These are phyloP conservation scores for Pseudocohnilembus persalinus DNA, from an alignment of 169 alveolate species.

Conservation along the genomic window DNA sequence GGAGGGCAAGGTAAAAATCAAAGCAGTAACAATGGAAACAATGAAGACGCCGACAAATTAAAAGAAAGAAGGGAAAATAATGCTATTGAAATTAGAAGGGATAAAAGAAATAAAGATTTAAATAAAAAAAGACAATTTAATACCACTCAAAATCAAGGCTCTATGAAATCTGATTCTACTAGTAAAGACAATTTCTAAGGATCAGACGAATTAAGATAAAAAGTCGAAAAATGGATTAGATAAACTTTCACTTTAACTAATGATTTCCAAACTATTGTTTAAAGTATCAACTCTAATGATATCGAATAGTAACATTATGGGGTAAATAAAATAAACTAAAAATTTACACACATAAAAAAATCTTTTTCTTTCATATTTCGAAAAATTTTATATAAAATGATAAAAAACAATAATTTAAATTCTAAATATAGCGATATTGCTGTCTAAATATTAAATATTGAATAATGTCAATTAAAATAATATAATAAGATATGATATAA, in stretches of 20 bases:
- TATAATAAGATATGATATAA: too few species aligned
- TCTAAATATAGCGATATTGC: background rate
- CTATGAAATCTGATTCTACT: background rate
- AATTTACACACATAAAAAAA: too few species aligned
- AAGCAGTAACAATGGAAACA: background rate
- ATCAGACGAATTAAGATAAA: background rate
- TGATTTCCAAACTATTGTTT: background rate
- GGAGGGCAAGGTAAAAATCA: too few species aligned
- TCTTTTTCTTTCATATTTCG: too few species aligned
- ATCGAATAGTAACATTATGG: constrained; percentile 8
- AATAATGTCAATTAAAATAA: too few species aligned
- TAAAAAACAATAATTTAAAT: too few species aligned
- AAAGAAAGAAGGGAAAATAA: background rate
- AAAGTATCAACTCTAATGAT: constrained; percentile 11
- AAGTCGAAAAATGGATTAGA: background rate
- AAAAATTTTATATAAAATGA: too few species aligned
- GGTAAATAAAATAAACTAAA: background rate
- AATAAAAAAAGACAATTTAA: background rate
- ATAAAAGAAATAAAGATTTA: background rate
- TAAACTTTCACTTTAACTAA: background rate
- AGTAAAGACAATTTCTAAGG: too few species aligned
- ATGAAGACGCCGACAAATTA: background rate
- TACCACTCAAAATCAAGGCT: too few species aligned
- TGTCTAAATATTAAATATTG: background rate
- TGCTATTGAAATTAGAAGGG: background rate